Evolutionary conservation across 2,329 filamentous ascomycete species (phyloP).

Genomic region (Penicillium sp.): DNA sequence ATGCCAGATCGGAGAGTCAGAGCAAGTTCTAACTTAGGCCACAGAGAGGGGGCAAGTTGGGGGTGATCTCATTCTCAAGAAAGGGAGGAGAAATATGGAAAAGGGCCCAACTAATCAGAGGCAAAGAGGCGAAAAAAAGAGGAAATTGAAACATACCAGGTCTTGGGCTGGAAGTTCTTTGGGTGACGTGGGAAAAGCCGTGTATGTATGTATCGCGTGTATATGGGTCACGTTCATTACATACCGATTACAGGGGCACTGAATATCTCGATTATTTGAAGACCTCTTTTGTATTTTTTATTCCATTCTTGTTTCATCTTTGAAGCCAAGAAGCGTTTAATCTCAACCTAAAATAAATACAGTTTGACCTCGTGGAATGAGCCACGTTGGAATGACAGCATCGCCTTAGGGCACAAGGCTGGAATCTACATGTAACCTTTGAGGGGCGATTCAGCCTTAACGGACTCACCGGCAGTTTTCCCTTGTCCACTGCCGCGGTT

Average conservation of each 20-base stretch:
- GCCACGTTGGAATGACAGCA: conserved; percentile 15
- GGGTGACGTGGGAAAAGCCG: conserved; percentile 1
- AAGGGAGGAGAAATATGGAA: conserved; percentile 3
- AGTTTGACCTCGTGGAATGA: conserved; percentile 6
- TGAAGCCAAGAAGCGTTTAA: background rate
- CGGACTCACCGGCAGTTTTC: background rate
- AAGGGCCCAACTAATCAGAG: conserved; percentile 9
- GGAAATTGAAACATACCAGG: conserved; percentile 12
- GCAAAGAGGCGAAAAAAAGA: conserved; percentile 15
- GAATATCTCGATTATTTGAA: background rate
- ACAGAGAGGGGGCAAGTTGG: conserved; percentile 18
- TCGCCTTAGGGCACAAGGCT: conserved; percentile 5
- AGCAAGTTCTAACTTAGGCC: conserved; percentile 18
- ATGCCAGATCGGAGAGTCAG: conserved; percentile 14
- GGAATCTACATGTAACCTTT: too few species aligned
- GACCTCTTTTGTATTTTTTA: background rate
- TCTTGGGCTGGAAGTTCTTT: conserved; percentile 6
- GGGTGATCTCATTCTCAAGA: conserved; percentile 20
- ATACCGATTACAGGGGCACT: conserved; percentile 3
- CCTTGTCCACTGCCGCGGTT: background rate
- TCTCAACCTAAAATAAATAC: background rate
- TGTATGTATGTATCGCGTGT: conserved; percentile 11
- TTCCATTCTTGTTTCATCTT: background rate
- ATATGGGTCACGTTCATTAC: background rate
- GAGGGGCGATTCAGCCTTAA: background rate